Conservation (phyloP, 2,329 filamentous ascomycete species). For the Raffaelea arxii region DNA sequence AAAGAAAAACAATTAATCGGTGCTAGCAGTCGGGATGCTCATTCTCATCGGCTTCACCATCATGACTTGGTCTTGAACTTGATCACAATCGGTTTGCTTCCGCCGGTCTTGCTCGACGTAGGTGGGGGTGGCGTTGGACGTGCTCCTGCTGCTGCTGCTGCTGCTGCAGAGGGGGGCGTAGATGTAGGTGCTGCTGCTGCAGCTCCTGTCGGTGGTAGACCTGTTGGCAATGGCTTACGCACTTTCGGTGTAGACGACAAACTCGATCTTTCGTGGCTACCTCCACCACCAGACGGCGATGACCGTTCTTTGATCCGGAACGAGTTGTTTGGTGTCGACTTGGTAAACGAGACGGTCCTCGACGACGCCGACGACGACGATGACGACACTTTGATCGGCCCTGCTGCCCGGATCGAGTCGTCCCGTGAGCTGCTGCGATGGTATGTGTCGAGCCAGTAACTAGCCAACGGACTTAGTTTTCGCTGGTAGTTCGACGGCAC, state of each 20-base stretch:
- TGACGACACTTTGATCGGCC: too few relatives aligned
- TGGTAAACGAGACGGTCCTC: too few relatives aligned
- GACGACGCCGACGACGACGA: too few relatives aligned
- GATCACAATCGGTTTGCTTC: constrained; percentile 10
- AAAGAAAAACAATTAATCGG: not conserved
- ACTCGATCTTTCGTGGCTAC: too few relatives aligned
- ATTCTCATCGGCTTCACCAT: too few relatives aligned
- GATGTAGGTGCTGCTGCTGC: not conserved
- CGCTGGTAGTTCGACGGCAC: constrained; percentile 8
- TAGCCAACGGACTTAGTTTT: constrained; percentile 9
- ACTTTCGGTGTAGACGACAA: constrained; percentile 1
- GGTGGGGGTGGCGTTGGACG: not conserved
- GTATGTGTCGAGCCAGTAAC: constrained; percentile 10
- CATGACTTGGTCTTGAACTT: constrained; percentile 14
- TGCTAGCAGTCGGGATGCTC: not conserved
- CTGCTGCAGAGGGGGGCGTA: not conserved
- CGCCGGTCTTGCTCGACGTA: too few relatives aligned
- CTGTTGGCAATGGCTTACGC: constrained; percentile 12
- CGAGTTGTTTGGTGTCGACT: not conserved
- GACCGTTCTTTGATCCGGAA: not conserved
- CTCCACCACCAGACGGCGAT: too few relatives aligned
- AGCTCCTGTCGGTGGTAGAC: not conserved
- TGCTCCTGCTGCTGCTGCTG: not conserved
- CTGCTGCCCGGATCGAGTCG: constrained; percentile 7
- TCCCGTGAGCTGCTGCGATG: not conserved